Evolutionary conservation across 2,329 filamentous ascomycete species (phyloP).

Genomic region (Amauroascus niger): DNA sequence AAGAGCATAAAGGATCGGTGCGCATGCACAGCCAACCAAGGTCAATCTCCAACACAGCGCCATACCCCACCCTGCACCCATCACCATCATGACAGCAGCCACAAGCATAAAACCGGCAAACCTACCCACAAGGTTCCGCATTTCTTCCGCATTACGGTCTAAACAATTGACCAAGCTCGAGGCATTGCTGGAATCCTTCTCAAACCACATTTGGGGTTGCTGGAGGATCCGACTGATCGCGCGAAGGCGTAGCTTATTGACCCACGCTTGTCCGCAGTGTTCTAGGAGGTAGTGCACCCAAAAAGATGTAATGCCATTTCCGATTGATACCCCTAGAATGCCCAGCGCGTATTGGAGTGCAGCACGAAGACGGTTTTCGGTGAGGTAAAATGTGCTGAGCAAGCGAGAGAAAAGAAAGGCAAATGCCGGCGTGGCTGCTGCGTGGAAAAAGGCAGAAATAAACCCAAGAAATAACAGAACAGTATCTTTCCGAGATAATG

Average conservation of each 20-base stretch:
- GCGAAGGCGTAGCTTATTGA: conserved; percentile 58
- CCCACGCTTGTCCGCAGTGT: conserved; percentile 62
- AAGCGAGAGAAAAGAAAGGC: conserved; percentile 66
- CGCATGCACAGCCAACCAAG: conserved; percentile 60
- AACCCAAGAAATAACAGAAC: conserved; percentile 51
- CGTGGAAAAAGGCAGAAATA: conserved; percentile 53
- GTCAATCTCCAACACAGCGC: conserved; percentile 69
- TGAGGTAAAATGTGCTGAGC: conserved; percentile 57
- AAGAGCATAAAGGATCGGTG: conserved; percentile 57
- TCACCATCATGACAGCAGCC: conserved; percentile 54
- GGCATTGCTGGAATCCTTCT: conserved; percentile 55
- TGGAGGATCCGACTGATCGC: conserved; percentile 60
- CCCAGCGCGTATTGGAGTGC: conserved; percentile 59
- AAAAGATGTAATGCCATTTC: conserved; percentile 58
- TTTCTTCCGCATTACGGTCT: conserved; percentile 76
- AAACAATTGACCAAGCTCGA: conserved; percentile 59
- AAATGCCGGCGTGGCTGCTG: conserved; percentile 62
- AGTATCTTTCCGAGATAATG: conserved; percentile 45
- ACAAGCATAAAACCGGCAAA: conserved; percentile 64
- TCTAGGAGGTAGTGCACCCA: conserved; percentile 63
- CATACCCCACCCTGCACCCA: conserved; percentile 67
- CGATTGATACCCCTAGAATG: conserved; percentile 57
- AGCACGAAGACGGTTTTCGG: conserved; percentile 39
- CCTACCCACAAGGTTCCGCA: conserved; percentile 68
- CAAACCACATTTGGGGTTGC: conserved; percentile 73